Percentiles rank a stretch among this genome's conserved stretches.
phyloP scores from a whole-genome alignment of 139 green algal species.

The Volvox reticuliferus region DNA sequence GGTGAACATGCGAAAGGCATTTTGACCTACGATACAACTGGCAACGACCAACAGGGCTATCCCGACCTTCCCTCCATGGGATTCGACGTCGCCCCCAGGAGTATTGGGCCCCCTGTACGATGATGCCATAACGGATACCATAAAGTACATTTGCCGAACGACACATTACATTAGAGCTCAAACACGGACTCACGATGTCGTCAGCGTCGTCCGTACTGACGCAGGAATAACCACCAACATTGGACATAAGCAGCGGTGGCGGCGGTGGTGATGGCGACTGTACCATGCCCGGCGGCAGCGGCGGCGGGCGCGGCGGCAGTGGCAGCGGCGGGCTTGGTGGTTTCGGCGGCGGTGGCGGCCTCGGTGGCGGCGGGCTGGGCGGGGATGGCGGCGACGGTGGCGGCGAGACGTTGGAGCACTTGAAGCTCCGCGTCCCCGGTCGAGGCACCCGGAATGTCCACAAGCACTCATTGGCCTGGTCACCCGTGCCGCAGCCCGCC shows the following conservation, averaged over 20 bases:
- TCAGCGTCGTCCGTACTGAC: conserved; percentile 34
- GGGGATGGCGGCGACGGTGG: background rate
- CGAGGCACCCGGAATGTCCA: background rate
- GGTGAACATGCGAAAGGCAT: no score
- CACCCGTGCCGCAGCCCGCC: background rate
- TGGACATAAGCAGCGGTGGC: background rate
- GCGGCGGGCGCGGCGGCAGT: background rate
- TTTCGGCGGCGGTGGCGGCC: background rate
- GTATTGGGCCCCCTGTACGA: no score
- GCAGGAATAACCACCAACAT: background rate
- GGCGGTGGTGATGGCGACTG: background rate
- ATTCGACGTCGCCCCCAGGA: no score
- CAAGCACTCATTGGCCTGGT: conserved; percentile 39
- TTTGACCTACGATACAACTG: no score
- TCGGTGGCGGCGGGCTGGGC: background rate
- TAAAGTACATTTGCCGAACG: no score
- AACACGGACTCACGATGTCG: background rate
- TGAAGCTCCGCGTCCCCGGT: background rate
- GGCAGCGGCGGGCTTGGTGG: background rate
- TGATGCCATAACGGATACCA: no score
- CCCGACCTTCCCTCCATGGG: no score
- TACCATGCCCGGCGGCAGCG: background rate
- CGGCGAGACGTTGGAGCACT: conserved; percentile 1
- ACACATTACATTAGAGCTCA: no score
- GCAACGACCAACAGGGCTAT: no score